phyloP scores from a whole-genome alignment of 176 grass and related monocot genomes.

The Aegilops tauschii region DNA sequence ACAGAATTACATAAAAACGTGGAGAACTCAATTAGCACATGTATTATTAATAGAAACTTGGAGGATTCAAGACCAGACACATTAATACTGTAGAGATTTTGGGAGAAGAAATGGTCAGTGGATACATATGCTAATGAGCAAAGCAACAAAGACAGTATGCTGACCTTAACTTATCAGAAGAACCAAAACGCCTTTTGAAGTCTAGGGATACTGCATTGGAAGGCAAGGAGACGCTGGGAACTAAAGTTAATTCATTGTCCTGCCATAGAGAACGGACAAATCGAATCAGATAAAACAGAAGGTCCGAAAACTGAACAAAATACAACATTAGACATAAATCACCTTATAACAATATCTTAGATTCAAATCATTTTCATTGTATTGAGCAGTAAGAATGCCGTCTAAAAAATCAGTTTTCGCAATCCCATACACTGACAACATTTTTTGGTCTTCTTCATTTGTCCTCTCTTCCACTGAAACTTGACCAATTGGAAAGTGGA shows the following conservation, averaged over 20 bases:
- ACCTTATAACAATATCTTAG: constrained; percentile 97
- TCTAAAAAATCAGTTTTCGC: constrained; percentile 72
- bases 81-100: background rate
- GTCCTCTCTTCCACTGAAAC: constrained; percentile 68
- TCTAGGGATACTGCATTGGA: constrained; percentile 66
- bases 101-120: background rate
- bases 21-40: background rate
- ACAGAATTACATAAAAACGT: background rate
- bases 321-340: constrained; percentile 9
- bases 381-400: constrained; percentile 72
- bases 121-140: constrained; percentile 9
- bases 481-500: constrained; percentile 81
- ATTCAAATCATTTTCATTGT: constrained; percentile 70
- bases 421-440: constrained; percentile 60
- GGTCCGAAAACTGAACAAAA: background rate
- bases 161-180: constrained; percentile 91
- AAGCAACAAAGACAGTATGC: constrained; percentile 1
- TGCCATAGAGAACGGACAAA: constrained; percentile 35
- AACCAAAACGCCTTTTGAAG: constrained; percentile 80
- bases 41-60: constrained; percentile 1
- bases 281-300: constrained; percentile 17
- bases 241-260: constrained; percentile 79
- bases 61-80: background rate
- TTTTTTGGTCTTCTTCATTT: constrained; percentile 56
- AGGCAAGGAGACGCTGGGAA: constrained; percentile 73